Conservation (phyloP, 441 rosid species). For the Aquilaria agallochum region DNA sequence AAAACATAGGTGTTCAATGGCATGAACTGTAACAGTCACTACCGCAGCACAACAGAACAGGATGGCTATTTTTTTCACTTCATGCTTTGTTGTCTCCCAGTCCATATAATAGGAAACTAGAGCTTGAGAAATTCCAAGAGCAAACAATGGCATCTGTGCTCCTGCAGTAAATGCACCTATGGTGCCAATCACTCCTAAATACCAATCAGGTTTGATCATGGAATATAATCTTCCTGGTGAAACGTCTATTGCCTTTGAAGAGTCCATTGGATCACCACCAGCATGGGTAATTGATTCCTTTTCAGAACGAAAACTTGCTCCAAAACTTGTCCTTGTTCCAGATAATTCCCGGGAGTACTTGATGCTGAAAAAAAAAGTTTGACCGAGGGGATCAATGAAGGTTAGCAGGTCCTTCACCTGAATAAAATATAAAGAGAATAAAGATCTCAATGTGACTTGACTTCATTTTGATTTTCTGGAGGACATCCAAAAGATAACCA, state of each 20-base stretch:
- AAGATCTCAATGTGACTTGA: too few species aligned
- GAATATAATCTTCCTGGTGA: constrained; percentile 64
- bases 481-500: too few species aligned
- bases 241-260: constrained; percentile 30
- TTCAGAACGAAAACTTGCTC: constrained; percentile 75
- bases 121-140: constrained; percentile 90
- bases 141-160: constrained; percentile 94
- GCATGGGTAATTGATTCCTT: constrained; percentile 55
- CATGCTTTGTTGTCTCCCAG: constrained; percentile 75
- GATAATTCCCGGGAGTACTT: constrained; percentile 68
- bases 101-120: constrained; percentile 75
- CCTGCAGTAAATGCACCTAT: constrained; percentile 72
- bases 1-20: constrained; percentile 66
- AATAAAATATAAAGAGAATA: constrained; percentile 3
- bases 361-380: constrained; percentile 25
- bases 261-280: constrained; percentile 40
- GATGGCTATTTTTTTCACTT: constrained; percentile 64
- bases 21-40: constrained; percentile 54
- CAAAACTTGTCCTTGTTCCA: constrained; percentile 56
- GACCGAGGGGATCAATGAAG: neutral
- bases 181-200: constrained; percentile 61
- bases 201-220: constrained; percentile 86
- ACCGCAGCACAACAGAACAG: constrained; percentile 70
- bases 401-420: constrained; percentile 6
- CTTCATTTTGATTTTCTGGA: too few species aligned